Evolutionary conservation across 2,329 filamentous ascomycete genomes (phyloP), one percentile per base, ranked within the genome.

Genomic region (Claviceps pazoutovae): DNA sequence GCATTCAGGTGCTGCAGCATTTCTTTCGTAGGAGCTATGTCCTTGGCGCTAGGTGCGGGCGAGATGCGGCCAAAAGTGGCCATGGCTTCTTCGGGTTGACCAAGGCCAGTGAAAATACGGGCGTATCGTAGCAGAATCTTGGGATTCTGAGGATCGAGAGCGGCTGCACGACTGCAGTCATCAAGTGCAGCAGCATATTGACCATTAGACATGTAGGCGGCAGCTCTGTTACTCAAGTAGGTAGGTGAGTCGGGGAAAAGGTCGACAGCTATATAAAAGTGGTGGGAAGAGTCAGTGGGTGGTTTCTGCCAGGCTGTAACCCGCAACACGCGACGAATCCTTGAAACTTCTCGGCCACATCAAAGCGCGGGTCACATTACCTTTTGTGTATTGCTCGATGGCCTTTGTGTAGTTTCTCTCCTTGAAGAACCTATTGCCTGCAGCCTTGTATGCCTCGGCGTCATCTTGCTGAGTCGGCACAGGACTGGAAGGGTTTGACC

Each of bases 341-440:
- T 41, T 14, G 6, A 14, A 13, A 14, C 6, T 44, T 6, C 8
- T 44, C 42, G 14, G 21, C 5, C 9, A 17, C 19, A 8, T 26
- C 4, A 21, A 30, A 8, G 34, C 13, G 16, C 3, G 39, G 17
- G 7, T 6, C 19, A 30, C 17, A 66, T 64, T 74, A 95, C 91
- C 91, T 80, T 95, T 95, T 59, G 86, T 88, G 68, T 97, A 98
- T 68, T 96, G 88, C 59, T 86, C 79, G 65, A 97, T 90, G 23
- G 93, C 91, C 64, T 86, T 84, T 55, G 76, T 72, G 67, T 91
- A 98, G 63, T 96, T 87, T 65, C 85, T 88, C 57, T 90, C 87
- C 74, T 96, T 97, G 79, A 96, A 98, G 64, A 88, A 91, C 63
- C 93, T 93, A 73, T 98, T 98, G 54, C 93, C 93, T 2, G 87